phyloP scores from a whole-genome alignment of 2,329 filamentous ascomycete genomes.

The Seiridium unicorne region DNA sequence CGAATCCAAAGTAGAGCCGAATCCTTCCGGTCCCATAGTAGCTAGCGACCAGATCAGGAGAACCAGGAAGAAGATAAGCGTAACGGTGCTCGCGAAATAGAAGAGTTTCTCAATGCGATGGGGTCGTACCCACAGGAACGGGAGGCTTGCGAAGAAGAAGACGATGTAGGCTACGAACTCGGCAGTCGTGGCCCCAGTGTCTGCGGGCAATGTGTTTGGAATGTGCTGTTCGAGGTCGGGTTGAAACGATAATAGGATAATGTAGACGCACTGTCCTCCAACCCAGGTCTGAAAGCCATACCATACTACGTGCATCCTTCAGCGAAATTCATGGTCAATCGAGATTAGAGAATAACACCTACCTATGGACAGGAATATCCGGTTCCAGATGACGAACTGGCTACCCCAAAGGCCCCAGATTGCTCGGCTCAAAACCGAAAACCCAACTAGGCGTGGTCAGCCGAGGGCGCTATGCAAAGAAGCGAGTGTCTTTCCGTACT shows the following conservation, averaged over 20 bases:
- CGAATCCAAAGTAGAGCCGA: conserved; percentile 12
- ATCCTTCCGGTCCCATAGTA: conserved; percentile 12
- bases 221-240: conserved; percentile 20
- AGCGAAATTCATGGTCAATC: background rate
- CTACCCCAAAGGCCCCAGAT: conserved; percentile 15
- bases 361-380: conserved; percentile 18
- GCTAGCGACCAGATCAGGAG: conserved; percentile 16
- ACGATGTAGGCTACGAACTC: conserved; percentile 13
- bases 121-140: conserved; percentile 11
- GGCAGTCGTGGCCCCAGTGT: conserved; percentile 16
- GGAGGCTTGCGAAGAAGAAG: conserved; percentile 14
- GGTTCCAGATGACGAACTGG: conserved; percentile 16
- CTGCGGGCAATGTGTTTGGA: conserved; percentile 21
- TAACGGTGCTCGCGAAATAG: conserved; percentile 9
- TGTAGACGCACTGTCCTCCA: conserved; percentile 22
- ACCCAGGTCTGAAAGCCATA: conserved; percentile 28
- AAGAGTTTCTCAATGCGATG: conserved; percentile 12
- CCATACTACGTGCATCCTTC: background rate
- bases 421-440: background rate
- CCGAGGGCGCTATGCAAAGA: background rate
- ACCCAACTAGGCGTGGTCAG: background rate
- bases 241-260: conserved; percentile 12
- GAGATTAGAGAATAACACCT: background rate
- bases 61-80: conserved; percentile 9
- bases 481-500: background rate